phyloP scores from a whole-genome alignment of 1,139 yeast genomes.

The Pichia sp. region DNA sequence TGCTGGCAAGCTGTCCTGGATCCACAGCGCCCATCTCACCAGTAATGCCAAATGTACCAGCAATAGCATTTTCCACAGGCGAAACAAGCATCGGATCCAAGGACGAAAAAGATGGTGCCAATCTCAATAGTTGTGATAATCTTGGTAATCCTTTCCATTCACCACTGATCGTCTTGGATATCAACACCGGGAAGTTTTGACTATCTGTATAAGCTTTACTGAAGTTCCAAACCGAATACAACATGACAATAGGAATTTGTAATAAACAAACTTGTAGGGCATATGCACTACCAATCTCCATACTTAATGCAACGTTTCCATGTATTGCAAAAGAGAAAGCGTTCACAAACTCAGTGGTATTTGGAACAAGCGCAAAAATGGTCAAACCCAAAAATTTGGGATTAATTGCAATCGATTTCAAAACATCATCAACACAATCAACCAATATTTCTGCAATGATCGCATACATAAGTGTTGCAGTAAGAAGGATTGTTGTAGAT shows the following conservation, averaged over 20 bases:
- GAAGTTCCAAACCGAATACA: slow-evolving; percentile 56
- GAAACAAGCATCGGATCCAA: slow-evolving; percentile 17
- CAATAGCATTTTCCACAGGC: slow-evolving; percentile 1
- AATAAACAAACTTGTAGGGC: slow-evolving; percentile 94
- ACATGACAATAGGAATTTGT: slow-evolving; percentile 87
- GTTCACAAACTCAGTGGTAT: slow-evolving; percentile 92
- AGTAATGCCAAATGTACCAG: slow-evolving; percentile 1
- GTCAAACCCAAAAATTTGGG: slow-evolving; percentile 92
- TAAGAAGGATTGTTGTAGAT: slow-evolving; percentile 76
- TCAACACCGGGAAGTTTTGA: slow-evolving; percentile 3
- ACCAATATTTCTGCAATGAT: slow-evolving; percentile 92
- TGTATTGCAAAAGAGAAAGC: slow-evolving; percentile 96
- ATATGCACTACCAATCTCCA: slow-evolving; percentile 98
- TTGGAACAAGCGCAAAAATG: slow-evolving; percentile 92
- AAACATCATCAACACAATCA: slow-evolving; percentile 87
- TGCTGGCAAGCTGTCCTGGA: slow-evolving; percentile 2
- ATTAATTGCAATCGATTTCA: slow-evolving; percentile 68
- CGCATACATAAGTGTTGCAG: slow-evolving; percentile 86
- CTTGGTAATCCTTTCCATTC: slow-evolving; percentile 17
- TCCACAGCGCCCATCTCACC: neutral
- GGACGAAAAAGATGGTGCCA: slow-evolving; percentile 20
- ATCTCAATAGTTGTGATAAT: slow-evolving; percentile 10
- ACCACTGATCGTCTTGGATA: slow-evolving; percentile 2
- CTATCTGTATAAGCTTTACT: slow-evolving; percentile 8
- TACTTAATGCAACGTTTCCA: slow-evolving; percentile 91